These are phyloP conservation scores for Malassezia caprae DNA, from an alignment of 1,284 basidiomycete genomes.

Conservation along the genomic window DNA sequence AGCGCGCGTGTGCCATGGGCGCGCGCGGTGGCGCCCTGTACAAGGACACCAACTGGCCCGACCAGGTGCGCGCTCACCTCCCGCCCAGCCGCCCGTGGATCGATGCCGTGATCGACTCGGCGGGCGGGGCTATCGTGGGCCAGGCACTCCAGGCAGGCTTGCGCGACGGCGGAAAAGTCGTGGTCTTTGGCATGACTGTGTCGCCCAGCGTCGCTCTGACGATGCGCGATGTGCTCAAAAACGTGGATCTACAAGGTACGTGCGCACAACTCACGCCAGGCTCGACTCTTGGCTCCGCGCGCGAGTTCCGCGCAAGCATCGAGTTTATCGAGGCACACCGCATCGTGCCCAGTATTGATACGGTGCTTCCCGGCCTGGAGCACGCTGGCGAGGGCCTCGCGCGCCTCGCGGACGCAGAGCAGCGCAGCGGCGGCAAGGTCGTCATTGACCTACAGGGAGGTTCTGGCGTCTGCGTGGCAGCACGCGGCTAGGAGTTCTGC, in stretches of 20 bases:
- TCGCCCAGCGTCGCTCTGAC: slow-evolving; percentile 57
- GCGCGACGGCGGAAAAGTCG: slow-evolving; percentile 63
- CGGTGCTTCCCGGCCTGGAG: slow-evolving; percentile 62
- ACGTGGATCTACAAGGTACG: slow-evolving; percentile 64
- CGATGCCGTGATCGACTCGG: slow-evolving; percentile 69
- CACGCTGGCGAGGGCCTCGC: slow-evolving; percentile 63
- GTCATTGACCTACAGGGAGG: slow-evolving; percentile 19
- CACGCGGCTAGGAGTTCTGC: not conserved
- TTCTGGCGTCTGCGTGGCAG: not conserved
- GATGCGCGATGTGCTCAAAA: slow-evolving; percentile 69
- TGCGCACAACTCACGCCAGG: slow-evolving; percentile 25
- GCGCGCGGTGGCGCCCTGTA: slow-evolving; percentile 69
- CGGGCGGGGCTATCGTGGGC: slow-evolving; percentile 64
- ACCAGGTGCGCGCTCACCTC: slow-evolving; percentile 55
- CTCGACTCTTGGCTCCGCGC: slow-evolving; percentile 70
- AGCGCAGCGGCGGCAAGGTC: slow-evolving; percentile 40
- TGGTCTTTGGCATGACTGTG: slow-evolving; percentile 59
- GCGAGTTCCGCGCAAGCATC: slow-evolving; percentile 64
- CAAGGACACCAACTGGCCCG: slow-evolving; percentile 62
- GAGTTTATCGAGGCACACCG: slow-evolving; percentile 60
- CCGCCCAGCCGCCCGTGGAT: slow-evolving; percentile 52
- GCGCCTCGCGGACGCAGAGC: slow-evolving; percentile 34
- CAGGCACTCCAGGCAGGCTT: slow-evolving; percentile 55
- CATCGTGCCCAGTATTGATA: slow-evolving; percentile 65
- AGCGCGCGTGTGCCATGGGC: slow-evolving; percentile 60